A percentile compares a stretch with the other conserved stretches of the same genome.
phyloP scores from a whole-genome alignment of 164 flowering plant genomes.

The Berberis vulgaris region DNA sequence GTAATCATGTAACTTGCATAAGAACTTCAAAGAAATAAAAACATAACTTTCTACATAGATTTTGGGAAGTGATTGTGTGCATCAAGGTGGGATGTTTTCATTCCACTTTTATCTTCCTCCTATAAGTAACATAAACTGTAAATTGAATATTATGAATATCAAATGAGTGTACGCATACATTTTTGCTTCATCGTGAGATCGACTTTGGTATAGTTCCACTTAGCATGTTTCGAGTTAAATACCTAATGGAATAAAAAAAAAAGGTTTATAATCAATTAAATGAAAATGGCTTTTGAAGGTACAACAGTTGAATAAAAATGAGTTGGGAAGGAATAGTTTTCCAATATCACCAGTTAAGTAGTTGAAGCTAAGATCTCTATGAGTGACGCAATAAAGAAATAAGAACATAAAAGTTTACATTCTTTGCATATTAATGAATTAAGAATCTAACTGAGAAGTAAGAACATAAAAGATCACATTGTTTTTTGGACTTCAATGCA shows the following conservation, averaged over 20 bases:
- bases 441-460: too few species aligned
- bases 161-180: conserved; percentile 33
- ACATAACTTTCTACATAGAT: too few species aligned
- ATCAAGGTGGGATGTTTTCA: too few species aligned
- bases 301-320: too few species aligned
- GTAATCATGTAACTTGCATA: too few species aligned
- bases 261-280: neutral
- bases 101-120: too few species aligned
- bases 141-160: neutral
- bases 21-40: too few species aligned
- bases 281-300: neutral
- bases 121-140: neutral
- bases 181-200: conserved; percentile 42
- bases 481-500: too few species aligned
- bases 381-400: conserved; percentile 3
- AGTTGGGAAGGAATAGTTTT: neutral
- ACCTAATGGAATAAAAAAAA: conserved; percentile 24
- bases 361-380: conserved; percentile 73
- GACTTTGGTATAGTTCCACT: conserved; percentile 52
- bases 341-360: conserved; percentile 20
- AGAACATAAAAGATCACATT: too few species aligned
- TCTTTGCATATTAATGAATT: too few species aligned
- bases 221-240: conserved; percentile 58
- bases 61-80: too few species aligned
- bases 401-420: neutral